Evolutionary conservation across 331 rosid species (phyloP).

Genomic region (Telfairia occidentalis): DNA sequence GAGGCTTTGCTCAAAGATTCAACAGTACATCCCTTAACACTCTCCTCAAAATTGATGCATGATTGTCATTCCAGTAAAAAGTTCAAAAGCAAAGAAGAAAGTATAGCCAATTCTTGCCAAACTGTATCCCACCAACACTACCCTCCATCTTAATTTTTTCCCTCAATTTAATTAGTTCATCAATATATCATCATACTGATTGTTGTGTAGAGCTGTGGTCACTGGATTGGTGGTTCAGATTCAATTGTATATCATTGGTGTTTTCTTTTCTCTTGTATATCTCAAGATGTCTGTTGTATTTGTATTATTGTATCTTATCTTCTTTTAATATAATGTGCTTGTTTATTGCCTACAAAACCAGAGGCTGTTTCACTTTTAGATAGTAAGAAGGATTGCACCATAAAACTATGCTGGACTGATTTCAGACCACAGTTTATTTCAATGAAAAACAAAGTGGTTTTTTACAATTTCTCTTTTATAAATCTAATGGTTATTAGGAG

Average conservation of each 20-base stretch:
- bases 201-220: background rate
- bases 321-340: constrained; percentile 4
- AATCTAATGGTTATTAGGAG: too few species aligned
- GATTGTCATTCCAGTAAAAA: background rate
- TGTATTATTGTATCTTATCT: background rate
- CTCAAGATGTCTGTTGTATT: background rate
- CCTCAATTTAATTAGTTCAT: constrained; percentile 1
- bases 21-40: constrained; percentile 96
- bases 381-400: background rate
- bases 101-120: constrained; percentile 3
- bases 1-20: constrained; percentile 93
- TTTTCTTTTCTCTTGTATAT: constrained; percentile 5
- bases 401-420: background rate
- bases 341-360: background rate
- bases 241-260: constrained; percentile 11
- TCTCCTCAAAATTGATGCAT: constrained; percentile 87
- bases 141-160: background rate
- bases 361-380: background rate
- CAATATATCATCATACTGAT: constrained; percentile 1
- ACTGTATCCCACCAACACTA: background rate
- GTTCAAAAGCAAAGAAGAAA: background rate
- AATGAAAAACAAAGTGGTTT: too few species aligned
- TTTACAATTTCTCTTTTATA: too few species aligned
- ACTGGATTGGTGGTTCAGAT: background rate
- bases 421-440: too few species aligned